A percentile compares a stretch with the other conserved stretches of the same genome.
phyloP scores from a whole-genome alignment of 148 eudicot species.

The Fallopia convolvulus region DNA sequence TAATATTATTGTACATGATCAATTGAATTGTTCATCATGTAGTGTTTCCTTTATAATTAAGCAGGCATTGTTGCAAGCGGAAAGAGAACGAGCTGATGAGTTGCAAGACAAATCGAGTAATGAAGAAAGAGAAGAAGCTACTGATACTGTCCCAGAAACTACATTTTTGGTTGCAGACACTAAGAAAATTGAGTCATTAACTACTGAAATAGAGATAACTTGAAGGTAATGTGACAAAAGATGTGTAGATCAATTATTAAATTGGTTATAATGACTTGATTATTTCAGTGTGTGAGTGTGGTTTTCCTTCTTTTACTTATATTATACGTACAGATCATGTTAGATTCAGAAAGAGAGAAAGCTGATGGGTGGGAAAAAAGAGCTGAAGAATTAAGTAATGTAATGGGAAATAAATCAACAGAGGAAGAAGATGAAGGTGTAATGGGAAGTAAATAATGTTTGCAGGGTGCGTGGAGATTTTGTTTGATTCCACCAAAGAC shows the following conservation, averaged over 20 bases:
- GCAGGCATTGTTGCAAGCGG: constrained; percentile 6
- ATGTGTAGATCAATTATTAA: neutral
- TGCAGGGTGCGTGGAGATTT: no score
- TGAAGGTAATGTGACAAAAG: constrained; percentile 46
- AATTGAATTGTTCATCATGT: neutral
- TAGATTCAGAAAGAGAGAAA: neutral
- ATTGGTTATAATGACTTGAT: neutral
- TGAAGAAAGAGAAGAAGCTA: constrained; percentile 35
- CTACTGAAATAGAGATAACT: constrained; percentile 56
- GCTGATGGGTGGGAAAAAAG: neutral
- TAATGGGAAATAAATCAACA: neutral
- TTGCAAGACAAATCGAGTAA: constrained; percentile 59
- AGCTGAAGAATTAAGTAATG: neutral
- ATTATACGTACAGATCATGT: neutral
- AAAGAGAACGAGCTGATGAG: constrained; percentile 60
- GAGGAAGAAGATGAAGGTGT: constrained; percentile 35
- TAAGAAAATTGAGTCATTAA: constrained; percentile 49
- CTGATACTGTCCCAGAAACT: constrained; percentile 43
- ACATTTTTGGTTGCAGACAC: constrained; percentile 65
- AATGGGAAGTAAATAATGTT: no score
- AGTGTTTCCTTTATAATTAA: neutral
- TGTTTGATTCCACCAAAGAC: no score
- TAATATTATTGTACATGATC: neutral
- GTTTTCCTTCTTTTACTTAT: neutral
- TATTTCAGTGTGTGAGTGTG: neutral